Evolutionary conservation across 257 asterid species (phyloP), one percentile per base, ranked within the genome.

Genomic region (Avicennia marina): DNA sequence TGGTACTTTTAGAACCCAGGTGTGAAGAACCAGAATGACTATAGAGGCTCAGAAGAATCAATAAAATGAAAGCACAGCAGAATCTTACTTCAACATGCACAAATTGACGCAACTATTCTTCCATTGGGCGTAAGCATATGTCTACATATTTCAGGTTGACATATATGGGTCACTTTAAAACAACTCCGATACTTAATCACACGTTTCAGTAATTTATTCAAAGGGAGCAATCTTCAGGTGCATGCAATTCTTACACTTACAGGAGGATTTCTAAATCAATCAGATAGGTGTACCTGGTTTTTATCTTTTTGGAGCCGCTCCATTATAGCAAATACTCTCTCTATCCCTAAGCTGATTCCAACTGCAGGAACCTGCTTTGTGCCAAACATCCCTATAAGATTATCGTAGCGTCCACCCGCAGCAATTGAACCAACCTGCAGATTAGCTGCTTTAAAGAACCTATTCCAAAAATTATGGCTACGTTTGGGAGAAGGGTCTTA

Each of bases 321-420:
- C 97, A 89, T 73, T 61, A 93, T 93, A 58, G 81, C 68, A 68
- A 93, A 91, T 4, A 83, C 98, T 60, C 98, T 76, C 71, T 91
- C 98, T 50, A 91, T 88, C 57, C 98, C 98, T 56, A 91, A 72
- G 73, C 98, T 89, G 69, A 91, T 77, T 56, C 97, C 98, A 66
- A 91, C 90, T 4, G 98, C 88, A 53, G 99, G 97, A 57, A 93
- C 95, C 75, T 75, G 90, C 72, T 87, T 85, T 10, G 82, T 63
- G 67, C 99, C 95, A 62, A 86, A 89, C 90, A 75, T 78, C 40
- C 89, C 97, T 62, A 93, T 80, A 20, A 93, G 91, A 68, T 82
- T 80, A 72, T 93, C 99, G 36, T 89, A 93, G 13, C 97, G 94
- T 21, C 99, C 97, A 51, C 99, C 99, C 36, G 98, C 96, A 58